These are phyloP conservation scores for Limnanthes douglasii DNA, from an alignment of 345 rosid genomes.

Conservation along the genomic window DNA sequence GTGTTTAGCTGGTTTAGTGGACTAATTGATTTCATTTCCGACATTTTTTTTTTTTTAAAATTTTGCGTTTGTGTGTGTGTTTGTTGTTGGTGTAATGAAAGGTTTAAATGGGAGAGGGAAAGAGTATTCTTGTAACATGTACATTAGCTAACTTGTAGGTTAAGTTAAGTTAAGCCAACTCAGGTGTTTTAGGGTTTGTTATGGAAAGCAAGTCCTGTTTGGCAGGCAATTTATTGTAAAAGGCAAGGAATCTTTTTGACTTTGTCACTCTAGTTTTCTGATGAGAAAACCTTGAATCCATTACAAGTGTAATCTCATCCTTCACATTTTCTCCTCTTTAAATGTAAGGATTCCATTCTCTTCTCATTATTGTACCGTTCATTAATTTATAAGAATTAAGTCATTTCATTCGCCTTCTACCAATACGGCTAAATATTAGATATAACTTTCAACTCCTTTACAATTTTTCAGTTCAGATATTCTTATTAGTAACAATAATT, in stretches of 20 bases:
- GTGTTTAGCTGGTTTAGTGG: neutral
- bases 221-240: constrained; percentile 12
- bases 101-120: neutral
- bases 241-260: constrained; percentile 19
- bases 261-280: too few relatives aligned
- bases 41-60: neutral
- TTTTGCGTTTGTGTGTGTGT: constrained; percentile 3
- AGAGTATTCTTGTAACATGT: constrained; percentile 17
- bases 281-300: too few relatives aligned
- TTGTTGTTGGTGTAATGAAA: constrained; percentile 1
- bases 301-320: too few relatives aligned
- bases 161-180: constrained; percentile 23
- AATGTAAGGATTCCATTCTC: too few relatives aligned
- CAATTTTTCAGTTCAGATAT: too few relatives aligned
- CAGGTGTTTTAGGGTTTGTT: constrained; percentile 23
- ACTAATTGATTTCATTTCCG: neutral
- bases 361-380: too few relatives aligned
- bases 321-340: too few relatives aligned
- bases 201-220: constrained; percentile 8
- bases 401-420: too few relatives aligned
- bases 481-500: too few relatives aligned
- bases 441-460: too few relatives aligned
- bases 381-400: too few relatives aligned
- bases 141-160: constrained; percentile 35
- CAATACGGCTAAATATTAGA: too few relatives aligned